Evolutionary conservation across 2,329 filamentous ascomycete genomes (phyloP).

Genomic region (Botrytis aclada): DNA sequence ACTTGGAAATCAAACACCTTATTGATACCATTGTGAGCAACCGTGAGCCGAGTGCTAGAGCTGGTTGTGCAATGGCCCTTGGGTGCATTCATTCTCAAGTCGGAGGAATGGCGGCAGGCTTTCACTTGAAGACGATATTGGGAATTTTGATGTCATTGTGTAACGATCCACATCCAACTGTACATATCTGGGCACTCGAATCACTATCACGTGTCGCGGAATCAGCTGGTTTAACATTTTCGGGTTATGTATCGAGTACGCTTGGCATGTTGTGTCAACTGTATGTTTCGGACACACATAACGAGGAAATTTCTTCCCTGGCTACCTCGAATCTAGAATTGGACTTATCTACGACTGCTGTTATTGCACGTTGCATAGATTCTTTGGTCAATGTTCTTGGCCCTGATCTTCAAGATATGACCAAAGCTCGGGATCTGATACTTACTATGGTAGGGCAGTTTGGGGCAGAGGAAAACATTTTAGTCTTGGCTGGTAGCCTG

Average conservation of each 20-base stretch:
- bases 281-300: conserved; percentile 88
- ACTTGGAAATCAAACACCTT: conserved; percentile 82
- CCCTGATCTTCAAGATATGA: conserved; percentile 88
- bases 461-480: conserved; percentile 66
- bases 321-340: conserved; percentile 89
- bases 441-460: conserved; percentile 83
- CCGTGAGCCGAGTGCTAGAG: conserved; percentile 85
- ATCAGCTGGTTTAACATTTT: conserved; percentile 88
- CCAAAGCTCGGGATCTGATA: conserved; percentile 88
- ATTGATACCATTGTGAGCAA: conserved; percentile 94
- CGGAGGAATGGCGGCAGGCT: conserved; percentile 94
- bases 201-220: conserved; percentile 83
- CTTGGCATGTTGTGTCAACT: conserved; percentile 92
- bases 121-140: conserved; percentile 95
- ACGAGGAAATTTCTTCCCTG: conserved; percentile 73
- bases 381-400: conserved; percentile 96
- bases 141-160: conserved; percentile 96
- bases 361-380: conserved; percentile 84
- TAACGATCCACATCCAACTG: conserved; percentile 89
- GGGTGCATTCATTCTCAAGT: conserved; percentile 94
- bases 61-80: conserved; percentile 89
- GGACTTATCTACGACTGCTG: conserved; percentile 75
- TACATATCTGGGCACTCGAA: conserved; percentile 95
- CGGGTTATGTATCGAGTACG: conserved; percentile 82
- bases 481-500: conserved; percentile 73